Evolutionary conservation across 1,139 yeast genomes (phyloP).

Genomic region (Pneumocystis sp.): DNA sequence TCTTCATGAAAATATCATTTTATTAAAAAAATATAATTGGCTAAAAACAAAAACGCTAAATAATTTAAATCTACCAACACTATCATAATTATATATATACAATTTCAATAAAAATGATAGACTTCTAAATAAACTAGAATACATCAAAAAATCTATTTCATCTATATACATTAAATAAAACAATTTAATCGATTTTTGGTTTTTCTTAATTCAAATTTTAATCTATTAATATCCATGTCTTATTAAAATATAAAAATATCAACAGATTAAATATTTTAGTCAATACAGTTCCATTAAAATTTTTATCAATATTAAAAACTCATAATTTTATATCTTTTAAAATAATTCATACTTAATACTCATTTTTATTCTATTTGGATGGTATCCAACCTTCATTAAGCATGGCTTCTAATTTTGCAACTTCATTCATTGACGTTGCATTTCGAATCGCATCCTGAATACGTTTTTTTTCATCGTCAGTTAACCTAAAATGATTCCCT

Average conservation of each 20-base stretch:
- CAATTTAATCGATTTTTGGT: neutral
- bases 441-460: conserved; percentile 40
- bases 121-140: too few species aligned
- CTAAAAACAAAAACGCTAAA: too few species aligned
- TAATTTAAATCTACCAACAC: too few species aligned
- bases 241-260: neutral
- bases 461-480: conserved; percentile 38
- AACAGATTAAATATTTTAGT: neutral
- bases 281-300: neutral
- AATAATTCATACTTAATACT: neutral
- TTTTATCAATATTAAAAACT: neutral
- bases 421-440: conserved; percentile 60
- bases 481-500: conserved; percentile 25
- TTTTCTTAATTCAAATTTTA: neutral
- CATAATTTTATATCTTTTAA: neutral
- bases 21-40: too few species aligned
- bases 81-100: neutral
- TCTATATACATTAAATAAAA: neutral
- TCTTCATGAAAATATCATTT: too few species aligned
- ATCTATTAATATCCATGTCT: neutral
- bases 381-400: conserved; percentile 13
- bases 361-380: neutral
- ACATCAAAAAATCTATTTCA: neutral
- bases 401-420: conserved; percentile 47
- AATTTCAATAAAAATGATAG: neutral